phyloP scores from a whole-genome alignment of 2,329 filamentous ascomycete genomes.

The Xylariaceae sp. region DNA sequence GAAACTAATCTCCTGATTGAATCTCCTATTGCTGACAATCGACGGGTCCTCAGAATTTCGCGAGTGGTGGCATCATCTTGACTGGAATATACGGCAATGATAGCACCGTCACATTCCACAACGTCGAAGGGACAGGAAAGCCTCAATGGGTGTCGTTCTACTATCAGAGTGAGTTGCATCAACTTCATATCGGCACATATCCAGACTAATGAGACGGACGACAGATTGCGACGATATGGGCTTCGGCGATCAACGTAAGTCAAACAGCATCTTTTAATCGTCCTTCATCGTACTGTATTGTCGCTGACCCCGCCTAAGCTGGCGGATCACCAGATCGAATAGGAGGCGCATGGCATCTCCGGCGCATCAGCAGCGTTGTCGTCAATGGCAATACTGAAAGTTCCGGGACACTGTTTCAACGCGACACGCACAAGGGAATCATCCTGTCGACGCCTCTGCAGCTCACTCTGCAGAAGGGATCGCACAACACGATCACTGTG shows the following conservation, averaged over 20 bases:
- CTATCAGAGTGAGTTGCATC: conserved; percentile 41
- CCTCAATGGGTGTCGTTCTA: conserved; percentile 55
- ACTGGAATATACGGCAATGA: conserved; percentile 52
- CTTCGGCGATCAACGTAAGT: conserved; percentile 46
- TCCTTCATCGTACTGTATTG: too few species aligned
- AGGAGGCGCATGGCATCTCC: conserved; percentile 53
- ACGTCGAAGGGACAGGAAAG: conserved; percentile 44
- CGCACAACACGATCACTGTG: conserved; percentile 49
- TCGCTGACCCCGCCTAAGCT: conserved; percentile 26
- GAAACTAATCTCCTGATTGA: background rate
- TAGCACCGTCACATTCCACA: conserved; percentile 47
- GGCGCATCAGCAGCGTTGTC: conserved; percentile 55
- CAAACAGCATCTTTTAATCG: background rate
- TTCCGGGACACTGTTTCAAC: conserved; percentile 34
- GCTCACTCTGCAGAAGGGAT: conserved; percentile 47
- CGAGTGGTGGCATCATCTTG: conserved; percentile 40
- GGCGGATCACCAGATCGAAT: conserved; percentile 55
- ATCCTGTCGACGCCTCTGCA: conserved; percentile 53
- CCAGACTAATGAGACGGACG: conserved; percentile 4
- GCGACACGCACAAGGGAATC: conserved; percentile 54
- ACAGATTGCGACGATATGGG: conserved; percentile 54
- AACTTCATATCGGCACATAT: background rate
- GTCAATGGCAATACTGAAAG: conserved; percentile 39
- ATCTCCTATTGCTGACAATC: conserved; percentile 12
- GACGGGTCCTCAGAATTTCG: too few species aligned